Evolutionary conservation across 768 basidiomycete genomes (phyloP), one percentile per base, ranked within the genome.

Genomic region (Clitopilus hobsonii): DNA sequence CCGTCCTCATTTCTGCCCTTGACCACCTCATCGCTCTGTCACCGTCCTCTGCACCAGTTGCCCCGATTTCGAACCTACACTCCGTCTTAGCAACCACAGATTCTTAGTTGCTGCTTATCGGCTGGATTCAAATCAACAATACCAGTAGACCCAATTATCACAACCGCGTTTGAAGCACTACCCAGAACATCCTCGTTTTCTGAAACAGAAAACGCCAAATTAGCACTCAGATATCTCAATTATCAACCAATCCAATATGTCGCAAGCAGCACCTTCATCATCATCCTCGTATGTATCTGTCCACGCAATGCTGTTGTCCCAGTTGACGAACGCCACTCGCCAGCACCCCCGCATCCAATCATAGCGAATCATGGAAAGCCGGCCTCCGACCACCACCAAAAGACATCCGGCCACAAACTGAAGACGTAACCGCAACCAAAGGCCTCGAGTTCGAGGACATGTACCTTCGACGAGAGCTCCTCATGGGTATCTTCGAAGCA

Each of bases 401-500:
- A 83, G 95, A 99, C 74, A 63, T 78, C 56, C 85, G 96, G 53
- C 96, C 96, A 6, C 96, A 98, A 69, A 99, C 96, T 26, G 94
- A 95, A 74, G 96, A 99, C 76, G 96, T 99, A 55, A 91, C 88
- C 24, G 87, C 86, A 3, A 96, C 93, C 24, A 91, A 94, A 72
- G 96, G 96, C 58, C 79, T 86, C 63, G 94, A 98, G 68, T 99
- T 97, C 60, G 97, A 99, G 74, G 93, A 95, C 67, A 91, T 94
- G 86, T 83, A 75, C 71, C 81, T 96, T 66, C 84, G 89, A 54
- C 85, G 96, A 61, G 96, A 98, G 74, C 86, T 99, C 58, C 85
- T 99, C 69, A 98, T 99, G 96, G 96, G 96, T 65, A 97, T 98
- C 70, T 99, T 95, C 64, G 94, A 98, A 74, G 97, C 95, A 61